Conservation (phyloP, 495 filamentous ascomycete genomes). For the Durotheca rogersii region DNA sequence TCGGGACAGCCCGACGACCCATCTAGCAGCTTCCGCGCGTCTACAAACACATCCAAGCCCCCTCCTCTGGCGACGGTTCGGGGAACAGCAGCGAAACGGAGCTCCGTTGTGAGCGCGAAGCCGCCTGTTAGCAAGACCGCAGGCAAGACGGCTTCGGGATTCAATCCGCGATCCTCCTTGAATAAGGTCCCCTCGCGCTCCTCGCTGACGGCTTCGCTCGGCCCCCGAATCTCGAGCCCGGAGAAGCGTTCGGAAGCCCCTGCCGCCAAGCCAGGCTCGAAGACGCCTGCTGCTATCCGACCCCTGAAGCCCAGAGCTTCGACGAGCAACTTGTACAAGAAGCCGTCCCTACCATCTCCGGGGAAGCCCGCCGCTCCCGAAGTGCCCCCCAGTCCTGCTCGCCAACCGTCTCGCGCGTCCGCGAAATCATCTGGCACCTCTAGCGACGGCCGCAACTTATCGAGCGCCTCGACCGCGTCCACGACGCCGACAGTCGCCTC, state of each 20-base stretch:
- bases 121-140: constrained; percentile 13
- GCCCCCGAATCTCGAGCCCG: constrained; percentile 44
- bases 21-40: constrained; percentile 35
- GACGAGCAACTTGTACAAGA: constrained; percentile 54
- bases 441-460: constrained; percentile 45
- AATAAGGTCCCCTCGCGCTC: constrained; percentile 28
- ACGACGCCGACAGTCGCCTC: constrained; percentile 44
- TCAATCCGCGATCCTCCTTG: constrained; percentile 14
- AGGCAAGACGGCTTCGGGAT: constrained; percentile 7
- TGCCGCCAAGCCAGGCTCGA: constrained; percentile 47
- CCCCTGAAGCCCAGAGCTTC: constrained; percentile 57
- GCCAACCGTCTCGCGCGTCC: constrained; percentile 44
- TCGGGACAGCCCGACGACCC: constrained; percentile 35
- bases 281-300: constrained; percentile 50
- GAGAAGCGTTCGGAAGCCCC: constrained; percentile 38
- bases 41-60: constrained; percentile 38
- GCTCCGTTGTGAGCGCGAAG: constrained; percentile 29
- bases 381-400: constrained; percentile 25
- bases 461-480: constrained; percentile 40
- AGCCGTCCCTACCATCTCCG: constrained; percentile 49
- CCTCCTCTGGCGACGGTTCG: constrained; percentile 40
- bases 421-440: constrained; percentile 52
- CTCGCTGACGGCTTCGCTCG: constrained; percentile 26
- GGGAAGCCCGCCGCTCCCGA: constrained; percentile 38
- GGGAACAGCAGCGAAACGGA: constrained; percentile 35